phyloP scores from a whole-genome alignment of 106 monocot genomes.

The Alisma plantagoaquatica region DNA sequence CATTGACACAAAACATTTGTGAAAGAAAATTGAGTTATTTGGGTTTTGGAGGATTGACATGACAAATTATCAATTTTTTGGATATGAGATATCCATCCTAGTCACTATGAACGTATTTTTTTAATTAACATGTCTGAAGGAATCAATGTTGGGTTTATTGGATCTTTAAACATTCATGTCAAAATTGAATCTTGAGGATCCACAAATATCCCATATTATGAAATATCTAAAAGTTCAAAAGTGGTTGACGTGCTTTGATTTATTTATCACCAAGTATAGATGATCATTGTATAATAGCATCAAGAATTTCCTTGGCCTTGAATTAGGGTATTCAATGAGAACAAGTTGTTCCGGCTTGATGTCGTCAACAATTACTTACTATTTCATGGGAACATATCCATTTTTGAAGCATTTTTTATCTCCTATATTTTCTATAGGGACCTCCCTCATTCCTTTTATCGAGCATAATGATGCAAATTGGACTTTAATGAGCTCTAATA shows the following conservation, averaged over 20 bases:
- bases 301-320: not conserved
- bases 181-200: not conserved
- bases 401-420: slow-evolving; percentile 5
- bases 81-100: no score
- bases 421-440: slow-evolving; percentile 9
- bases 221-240: not conserved
- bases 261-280: not conserved
- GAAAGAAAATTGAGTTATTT: no score
- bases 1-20: no score
- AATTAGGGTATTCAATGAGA: not conserved
- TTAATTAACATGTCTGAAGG: no score
- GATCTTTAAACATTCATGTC: no score
- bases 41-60: no score
- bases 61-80: no score
- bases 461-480: slow-evolving; percentile 7
- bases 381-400: slow-evolving; percentile 2
- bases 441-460: slow-evolving; percentile 11
- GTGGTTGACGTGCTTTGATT: not conserved
- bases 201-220: not conserved
- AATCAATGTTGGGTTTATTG: no score
- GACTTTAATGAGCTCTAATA: slow-evolving; percentile 3
- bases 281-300: not conserved
- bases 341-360: not conserved
- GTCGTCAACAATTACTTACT: slow-evolving; percentile 1
- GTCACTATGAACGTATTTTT: no score